phyloP scores from a whole-genome alignment of 768 basidiomycete species.

The Termitomyces sp. region DNA sequence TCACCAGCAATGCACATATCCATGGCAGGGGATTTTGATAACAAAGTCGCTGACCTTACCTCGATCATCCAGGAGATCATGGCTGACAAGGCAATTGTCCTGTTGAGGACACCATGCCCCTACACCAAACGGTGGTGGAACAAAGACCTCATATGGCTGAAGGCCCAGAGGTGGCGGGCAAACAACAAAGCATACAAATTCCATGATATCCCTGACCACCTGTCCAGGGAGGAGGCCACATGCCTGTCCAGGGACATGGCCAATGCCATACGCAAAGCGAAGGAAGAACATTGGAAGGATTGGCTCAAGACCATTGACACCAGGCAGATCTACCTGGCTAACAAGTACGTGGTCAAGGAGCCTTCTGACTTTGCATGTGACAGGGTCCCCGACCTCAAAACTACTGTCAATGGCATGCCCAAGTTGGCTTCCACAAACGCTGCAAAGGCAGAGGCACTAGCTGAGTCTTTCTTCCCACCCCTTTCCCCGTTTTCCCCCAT shows the following conservation, averaged over 20 bases:
- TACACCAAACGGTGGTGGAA: slow-evolving; percentile 20
- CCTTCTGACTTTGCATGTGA: not conserved
- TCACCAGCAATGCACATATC: not conserved
- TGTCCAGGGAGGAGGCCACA: not conserved
- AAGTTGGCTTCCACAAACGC: not conserved
- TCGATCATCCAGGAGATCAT: slow-evolving; percentile 8
- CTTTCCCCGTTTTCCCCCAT: slow-evolving; percentile 6
- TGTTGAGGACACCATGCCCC: slow-evolving; percentile 8
- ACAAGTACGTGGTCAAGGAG: not conserved
- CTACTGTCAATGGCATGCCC: not conserved
- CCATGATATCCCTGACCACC: not conserved
- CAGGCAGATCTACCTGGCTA: no score
- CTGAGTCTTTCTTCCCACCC: slow-evolving; percentile 13
- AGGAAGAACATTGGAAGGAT: not conserved
- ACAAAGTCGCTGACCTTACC: not conserved
- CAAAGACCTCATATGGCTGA: slow-evolving; percentile 5
- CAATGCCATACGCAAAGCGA: not conserved
- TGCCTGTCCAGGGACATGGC: not conserved
- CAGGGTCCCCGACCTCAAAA: slow-evolving; percentile 1
- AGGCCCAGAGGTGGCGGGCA: not conserved
- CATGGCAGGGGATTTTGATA: no score
- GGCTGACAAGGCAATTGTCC: not conserved
- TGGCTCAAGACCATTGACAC: slow-evolving; percentile 2
- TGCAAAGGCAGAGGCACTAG: not conserved
- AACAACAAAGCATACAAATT: not conserved